These are phyloP conservation scores for Ploettnerulaceae sp. DNA, from an alignment of 2,329 filamentous ascomycete species.

Conservation along the genomic window DNA sequence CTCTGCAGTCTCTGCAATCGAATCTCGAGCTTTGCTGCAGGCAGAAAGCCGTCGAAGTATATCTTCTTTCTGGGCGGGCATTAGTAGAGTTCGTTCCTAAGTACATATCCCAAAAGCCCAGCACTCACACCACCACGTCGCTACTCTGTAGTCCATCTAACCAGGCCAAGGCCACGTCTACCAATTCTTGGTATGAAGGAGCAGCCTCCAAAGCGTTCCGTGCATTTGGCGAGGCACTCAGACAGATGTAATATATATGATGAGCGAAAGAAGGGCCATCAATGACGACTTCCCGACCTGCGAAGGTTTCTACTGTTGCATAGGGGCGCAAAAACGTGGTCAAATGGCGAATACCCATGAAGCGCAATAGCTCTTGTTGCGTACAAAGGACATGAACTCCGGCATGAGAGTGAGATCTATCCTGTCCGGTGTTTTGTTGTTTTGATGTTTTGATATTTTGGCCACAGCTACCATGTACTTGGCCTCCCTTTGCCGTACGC, in stretches of 20 bases:
- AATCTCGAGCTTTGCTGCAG: constrained; percentile 38
- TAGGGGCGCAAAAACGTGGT: constrained; percentile 49
- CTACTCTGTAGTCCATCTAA: constrained; percentile 53
- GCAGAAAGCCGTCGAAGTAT: constrained; percentile 83
- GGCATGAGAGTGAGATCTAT: neutral
- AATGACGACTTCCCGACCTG: constrained; percentile 47
- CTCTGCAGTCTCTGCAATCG: constrained; percentile 25
- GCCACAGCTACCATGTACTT: too few species aligned
- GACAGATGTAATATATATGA: constrained; percentile 58
- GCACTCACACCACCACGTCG: constrained; percentile 56
- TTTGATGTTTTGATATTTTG: neutral
- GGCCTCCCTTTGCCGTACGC: too few species aligned
- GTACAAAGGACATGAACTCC: too few species aligned
- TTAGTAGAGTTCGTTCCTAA: constrained; percentile 13
- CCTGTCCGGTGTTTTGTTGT: neutral
- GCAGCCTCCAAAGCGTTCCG: constrained; percentile 46
- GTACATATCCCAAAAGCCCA: neutral
- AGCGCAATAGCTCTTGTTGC: too few species aligned
- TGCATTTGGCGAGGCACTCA: constrained; percentile 36
- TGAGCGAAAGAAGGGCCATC: constrained; percentile 80
- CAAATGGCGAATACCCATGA: constrained; percentile 59
- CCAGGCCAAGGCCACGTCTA: constrained; percentile 54
- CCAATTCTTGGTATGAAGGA: constrained; percentile 61
- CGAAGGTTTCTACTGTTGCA: constrained; percentile 41
- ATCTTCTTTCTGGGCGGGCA: constrained; percentile 54